Base-by-base conservation (phyloP, 306 rosid genomes). In the Calophaca sinica region DNA sequence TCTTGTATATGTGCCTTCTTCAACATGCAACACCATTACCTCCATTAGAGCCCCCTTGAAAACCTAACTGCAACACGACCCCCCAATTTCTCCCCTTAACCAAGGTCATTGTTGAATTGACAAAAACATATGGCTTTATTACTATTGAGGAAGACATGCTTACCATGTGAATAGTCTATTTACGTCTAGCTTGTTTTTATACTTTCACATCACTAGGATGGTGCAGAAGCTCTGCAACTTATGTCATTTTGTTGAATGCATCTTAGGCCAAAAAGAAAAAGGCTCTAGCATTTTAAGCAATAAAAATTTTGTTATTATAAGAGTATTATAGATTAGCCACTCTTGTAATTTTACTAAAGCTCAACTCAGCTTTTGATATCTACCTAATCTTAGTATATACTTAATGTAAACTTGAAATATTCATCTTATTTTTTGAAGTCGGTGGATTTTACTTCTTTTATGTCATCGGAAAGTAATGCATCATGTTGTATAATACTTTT, bases 221-320 rank as follows among this genome's bases (percentile, higher is more conserved):
- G 49, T 53, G 31, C 31, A 67, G 62, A 73, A 72, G 39, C 55
- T 20, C 54, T 50, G 62, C 7, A 77, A 72, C 54, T 72, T 6
- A 6, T n/a, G n/a, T 75, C 72, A 59, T 52, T 77, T 82, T 71
- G 59, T 58, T 52, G 36, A 49, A 14, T 48, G 68, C 54, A 49
- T 33, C 13, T 12, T 77, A 53, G 78, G 50, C 5, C 4, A 57
- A 73, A 74, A 51, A 38, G 26, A 15, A 75, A 51, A 54, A 9
- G 39, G 11, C 48, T 53, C 12, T 20, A 53, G 60, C 3, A 32
- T 32, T 32, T 2, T 32, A 32, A 32, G 36, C 36, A 32, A 32
- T 32, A 32, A 32, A 32, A 32, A 32, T 2, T n/a, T n/a, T n/a
- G n/a, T n/a, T n/a, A n/a, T n/a, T n/a, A n/a, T n/a, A n/a, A n/a